Evolutionary conservation across 1,284 basidiomycete genomes (phyloP).

Genomic region (Pseudozyma thailandica): DNA sequence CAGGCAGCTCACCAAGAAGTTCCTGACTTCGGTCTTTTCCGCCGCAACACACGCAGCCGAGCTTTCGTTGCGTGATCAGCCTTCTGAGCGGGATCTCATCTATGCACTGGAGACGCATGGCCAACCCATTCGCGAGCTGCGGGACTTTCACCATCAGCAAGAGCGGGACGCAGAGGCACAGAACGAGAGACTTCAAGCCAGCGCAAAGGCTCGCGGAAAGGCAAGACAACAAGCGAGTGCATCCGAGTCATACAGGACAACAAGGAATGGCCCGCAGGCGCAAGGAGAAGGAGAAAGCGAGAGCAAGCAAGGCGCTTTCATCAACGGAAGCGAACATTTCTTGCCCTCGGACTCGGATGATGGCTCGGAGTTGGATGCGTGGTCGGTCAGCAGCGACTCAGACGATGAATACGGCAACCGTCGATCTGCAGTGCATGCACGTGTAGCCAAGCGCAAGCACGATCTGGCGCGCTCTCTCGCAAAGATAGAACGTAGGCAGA

Average conservation of each 20-base stretch:
- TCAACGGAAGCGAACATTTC: conserved; percentile 24
- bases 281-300: not conserved
- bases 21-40: conserved; percentile 37
- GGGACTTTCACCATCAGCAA: conserved; percentile 32
- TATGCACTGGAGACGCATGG: conserved; percentile 52
- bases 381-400: conserved; percentile 45
- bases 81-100: conserved; percentile 45
- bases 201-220: conserved; percentile 15
- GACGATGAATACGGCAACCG: conserved; percentile 33
- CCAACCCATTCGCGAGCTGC: conserved; percentile 38
- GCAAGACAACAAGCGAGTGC: conserved; percentile 15
- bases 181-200: conserved; percentile 1
- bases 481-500: conserved; percentile 22
- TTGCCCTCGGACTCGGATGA: conserved; percentile 52
- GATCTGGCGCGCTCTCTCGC: conserved; percentile 10
- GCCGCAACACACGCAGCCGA: conserved; percentile 44
- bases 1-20: conserved; percentile 37
- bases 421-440: conserved; percentile 29
- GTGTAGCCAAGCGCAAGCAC: conserved; percentile 35
- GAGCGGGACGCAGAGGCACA: conserved; percentile 2
- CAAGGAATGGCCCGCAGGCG: not conserved
- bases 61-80: conserved; percentile 25
- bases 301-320: conserved; percentile 12
- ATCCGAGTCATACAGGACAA: conserved; percentile 10
- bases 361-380: conserved; percentile 36